phyloP scores from a whole-genome alignment of 345 rosid species.

The Excoecaria cochinchinensis region DNA sequence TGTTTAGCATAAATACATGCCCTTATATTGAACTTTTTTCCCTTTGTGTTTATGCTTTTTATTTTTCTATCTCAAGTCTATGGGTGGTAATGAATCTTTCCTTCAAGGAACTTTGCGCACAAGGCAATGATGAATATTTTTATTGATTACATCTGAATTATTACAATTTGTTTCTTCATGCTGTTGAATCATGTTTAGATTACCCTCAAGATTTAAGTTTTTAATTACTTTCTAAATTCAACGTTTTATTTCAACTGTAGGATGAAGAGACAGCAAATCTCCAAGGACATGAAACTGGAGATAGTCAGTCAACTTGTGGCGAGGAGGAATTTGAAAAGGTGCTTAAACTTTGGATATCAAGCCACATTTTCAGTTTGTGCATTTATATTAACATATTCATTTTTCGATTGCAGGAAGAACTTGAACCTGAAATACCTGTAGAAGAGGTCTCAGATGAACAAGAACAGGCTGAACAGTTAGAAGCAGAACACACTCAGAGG shows the following conservation, averaged over 20 bases:
- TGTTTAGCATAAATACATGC: no score
- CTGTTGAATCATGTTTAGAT: background rate
- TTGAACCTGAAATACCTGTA: slow-evolving; percentile 36
- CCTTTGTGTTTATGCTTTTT: no score
- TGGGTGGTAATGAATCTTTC: no score
- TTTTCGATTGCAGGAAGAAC: slow-evolving; percentile 45
- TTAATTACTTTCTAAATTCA: background rate
- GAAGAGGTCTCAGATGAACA: slow-evolving; percentile 44
- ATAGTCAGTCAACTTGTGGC: slow-evolving; percentile 27
- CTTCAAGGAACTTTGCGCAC: background rate
- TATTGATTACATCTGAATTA: background rate
- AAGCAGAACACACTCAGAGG: slow-evolving; percentile 36
- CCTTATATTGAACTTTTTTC: no score
- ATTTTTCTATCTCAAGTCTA: no score
- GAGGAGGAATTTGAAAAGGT: slow-evolving; percentile 57
- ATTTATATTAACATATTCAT: background rate
- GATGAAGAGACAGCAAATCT: slow-evolving; percentile 39
- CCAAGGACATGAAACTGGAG: slow-evolving; percentile 43
- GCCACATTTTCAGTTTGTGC: no score
- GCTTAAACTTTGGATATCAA: slow-evolving; percentile 6
- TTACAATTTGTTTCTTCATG: background rate
- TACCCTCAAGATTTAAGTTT: background rate
- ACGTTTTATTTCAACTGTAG: slow-evolving; percentile 21
- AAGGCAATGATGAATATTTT: background rate
- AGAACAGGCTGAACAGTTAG: slow-evolving; percentile 43